Conservation (phyloP, 371 early-diverging fungal genomes). For the Parasitella parasitica region DNA sequence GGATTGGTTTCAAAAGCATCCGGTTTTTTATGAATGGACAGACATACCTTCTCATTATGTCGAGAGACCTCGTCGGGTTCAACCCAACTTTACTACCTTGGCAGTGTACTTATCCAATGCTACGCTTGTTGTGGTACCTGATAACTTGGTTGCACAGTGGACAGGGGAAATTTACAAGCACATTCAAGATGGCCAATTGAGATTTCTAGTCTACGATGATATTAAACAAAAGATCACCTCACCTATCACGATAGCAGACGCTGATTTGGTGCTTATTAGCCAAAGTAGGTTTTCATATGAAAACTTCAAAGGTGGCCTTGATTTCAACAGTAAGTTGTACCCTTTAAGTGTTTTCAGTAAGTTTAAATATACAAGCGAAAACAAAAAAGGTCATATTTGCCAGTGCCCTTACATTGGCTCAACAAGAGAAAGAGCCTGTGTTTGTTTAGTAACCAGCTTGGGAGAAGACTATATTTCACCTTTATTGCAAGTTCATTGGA, state of each 20-base stretch:
- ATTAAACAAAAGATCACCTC: constrained; percentile 48
- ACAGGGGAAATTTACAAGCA: constrained; percentile 71
- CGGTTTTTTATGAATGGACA: constrained; percentile 50
- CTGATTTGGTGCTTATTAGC: constrained; percentile 69
- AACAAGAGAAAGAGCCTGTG: constrained; percentile 20
- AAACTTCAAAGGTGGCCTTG: constrained; percentile 52
- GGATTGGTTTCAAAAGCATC: constrained; percentile 33
- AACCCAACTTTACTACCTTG: constrained; percentile 24
- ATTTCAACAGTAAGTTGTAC: constrained; percentile 31
- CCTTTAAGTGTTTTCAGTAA: no score
- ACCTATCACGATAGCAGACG: constrained; percentile 44
- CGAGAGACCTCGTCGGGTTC: constrained; percentile 19
- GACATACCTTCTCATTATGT: constrained; percentile 16
- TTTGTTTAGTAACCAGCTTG: constrained; percentile 23
- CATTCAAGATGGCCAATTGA: constrained; percentile 49
- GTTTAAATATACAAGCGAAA: neutral
- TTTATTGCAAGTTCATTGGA: constrained; percentile 69
- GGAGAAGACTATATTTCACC: constrained; percentile 57
- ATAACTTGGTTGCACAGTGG: constrained; percentile 77
- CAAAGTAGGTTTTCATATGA: constrained; percentile 64
- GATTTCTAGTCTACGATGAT: constrained; percentile 46
- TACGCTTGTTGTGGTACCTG: constrained; percentile 77
- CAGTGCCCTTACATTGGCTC: constrained; percentile 39
- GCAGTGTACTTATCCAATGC: constrained; percentile 57
- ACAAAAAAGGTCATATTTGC: constrained; percentile 16